Evolutionary conservation across 768 basidiomycete species (phyloP).

Genomic region (Macrolepiota fuliginosa): DNA sequence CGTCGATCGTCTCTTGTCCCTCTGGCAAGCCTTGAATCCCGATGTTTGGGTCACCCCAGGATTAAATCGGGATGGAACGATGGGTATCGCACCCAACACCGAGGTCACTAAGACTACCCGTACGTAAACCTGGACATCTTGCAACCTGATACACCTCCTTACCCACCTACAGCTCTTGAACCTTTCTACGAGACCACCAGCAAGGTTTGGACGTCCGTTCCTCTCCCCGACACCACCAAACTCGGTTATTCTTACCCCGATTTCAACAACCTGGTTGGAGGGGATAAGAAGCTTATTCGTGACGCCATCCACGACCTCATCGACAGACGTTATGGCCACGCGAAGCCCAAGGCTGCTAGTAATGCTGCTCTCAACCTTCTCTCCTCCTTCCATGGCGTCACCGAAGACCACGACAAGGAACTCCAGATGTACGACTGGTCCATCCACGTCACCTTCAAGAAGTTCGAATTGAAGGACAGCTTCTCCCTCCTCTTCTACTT

Average conservation of each 20-base stretch:
- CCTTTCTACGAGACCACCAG: conserved; percentile 39
- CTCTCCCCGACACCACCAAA: conserved; percentile 19
- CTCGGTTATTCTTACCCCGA: conserved; percentile 45
- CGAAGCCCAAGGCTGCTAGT: neutral
- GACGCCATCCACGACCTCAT: conserved; percentile 26
- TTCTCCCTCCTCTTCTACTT: conserved; percentile 49
- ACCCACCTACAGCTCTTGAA: conserved; percentile 28
- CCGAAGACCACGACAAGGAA: neutral
- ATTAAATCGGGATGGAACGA: conserved; percentile 25
- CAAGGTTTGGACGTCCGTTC: conserved; percentile 35
- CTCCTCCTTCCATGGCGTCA: conserved; percentile 8
- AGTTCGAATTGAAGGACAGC: conserved; percentile 40
- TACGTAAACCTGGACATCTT: conserved; percentile 12
- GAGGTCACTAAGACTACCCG: conserved; percentile 25
- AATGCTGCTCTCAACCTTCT: conserved; percentile 6
- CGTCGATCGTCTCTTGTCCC: conserved; percentile 43
- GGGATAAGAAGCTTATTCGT: conserved; percentile 19
- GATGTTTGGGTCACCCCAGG: conserved; percentile 32
- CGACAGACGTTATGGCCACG: conserved; percentile 26
- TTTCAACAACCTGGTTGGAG: conserved; percentile 31
- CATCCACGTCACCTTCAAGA: conserved; percentile 37
- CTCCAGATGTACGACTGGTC: conserved; percentile 36
- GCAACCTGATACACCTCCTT: neutral
- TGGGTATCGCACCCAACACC: conserved; percentile 23
- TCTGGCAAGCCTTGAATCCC: conserved; percentile 43